phyloP scores from a whole-genome alignment of 768 basidiomycete species.

The Boletus huronensis region DNA sequence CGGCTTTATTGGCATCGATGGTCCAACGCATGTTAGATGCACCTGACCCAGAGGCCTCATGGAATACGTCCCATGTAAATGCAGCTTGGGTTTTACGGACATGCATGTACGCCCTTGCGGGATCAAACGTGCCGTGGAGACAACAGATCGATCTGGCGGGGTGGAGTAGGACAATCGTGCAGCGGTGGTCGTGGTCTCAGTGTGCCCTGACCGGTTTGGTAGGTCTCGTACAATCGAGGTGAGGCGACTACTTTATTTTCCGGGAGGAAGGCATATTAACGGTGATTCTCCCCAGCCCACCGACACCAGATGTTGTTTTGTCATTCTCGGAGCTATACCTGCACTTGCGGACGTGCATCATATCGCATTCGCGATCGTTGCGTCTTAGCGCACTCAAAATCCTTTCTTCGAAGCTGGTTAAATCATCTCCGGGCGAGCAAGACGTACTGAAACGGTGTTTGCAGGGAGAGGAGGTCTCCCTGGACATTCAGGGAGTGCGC shows the following conservation, averaged over 20 bases:
- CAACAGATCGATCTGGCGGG: conserved; percentile 41
- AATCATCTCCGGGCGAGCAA: conserved; percentile 38
- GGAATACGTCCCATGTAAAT: conserved; percentile 36
- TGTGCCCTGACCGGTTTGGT: conserved; percentile 54
- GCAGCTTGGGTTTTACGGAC: conserved; percentile 55
- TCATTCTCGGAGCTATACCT: conserved; percentile 51
- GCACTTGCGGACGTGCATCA: conserved; percentile 48
- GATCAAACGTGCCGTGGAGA: conserved; percentile 45
- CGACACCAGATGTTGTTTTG: conserved; percentile 21
- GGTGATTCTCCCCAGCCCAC: conserved; percentile 9
- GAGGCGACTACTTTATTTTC: conserved; percentile 3
- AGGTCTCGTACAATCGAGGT: conserved; percentile 47
- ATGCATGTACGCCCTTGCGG: conserved; percentile 50
- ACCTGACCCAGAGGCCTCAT: conserved; percentile 29
- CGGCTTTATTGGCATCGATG: conserved; percentile 42
- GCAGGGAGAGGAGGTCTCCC: conserved; percentile 74
- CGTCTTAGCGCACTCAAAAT: conserved; percentile 65
- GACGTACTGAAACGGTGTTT: conserved; percentile 66
- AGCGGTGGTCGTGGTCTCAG: conserved; percentile 58
- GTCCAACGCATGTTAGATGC: conserved; percentile 39
- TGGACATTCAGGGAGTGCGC: conserved; percentile 77
- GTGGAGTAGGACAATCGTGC: conserved; percentile 47
- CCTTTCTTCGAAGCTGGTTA: conserved; percentile 51
- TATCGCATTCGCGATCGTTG: conserved; percentile 68
- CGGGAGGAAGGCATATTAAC: background rate